These are phyloP conservation scores for Pholiota molesta DNA, from an alignment of 768 basidiomycete genomes.

Conservation along the genomic window DNA sequence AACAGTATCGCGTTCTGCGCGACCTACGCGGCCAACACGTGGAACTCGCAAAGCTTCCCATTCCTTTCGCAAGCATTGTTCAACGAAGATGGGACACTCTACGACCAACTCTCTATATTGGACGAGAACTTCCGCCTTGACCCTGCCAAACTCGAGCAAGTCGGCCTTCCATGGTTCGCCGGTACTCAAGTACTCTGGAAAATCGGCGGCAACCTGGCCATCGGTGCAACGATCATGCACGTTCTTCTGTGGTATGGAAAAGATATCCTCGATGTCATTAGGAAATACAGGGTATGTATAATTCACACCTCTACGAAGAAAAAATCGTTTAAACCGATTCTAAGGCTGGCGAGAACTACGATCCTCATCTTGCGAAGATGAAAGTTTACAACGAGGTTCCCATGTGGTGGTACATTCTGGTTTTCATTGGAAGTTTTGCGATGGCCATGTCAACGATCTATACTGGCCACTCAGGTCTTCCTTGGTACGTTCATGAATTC, in stretches of 20 bases:
- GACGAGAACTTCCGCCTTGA: slow-evolving; percentile 54
- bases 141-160: slow-evolving; percentile 44
- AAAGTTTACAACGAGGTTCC: slow-evolving; percentile 46
- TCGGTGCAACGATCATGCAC: slow-evolving; percentile 54
- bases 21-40: slow-evolving; percentile 50
- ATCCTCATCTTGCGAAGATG: slow-evolving; percentile 64
- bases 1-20: slow-evolving; percentile 46
- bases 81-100: slow-evolving; percentile 53
- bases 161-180: slow-evolving; percentile 51
- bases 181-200: slow-evolving; percentile 46
- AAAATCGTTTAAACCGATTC: background rate
- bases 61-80: slow-evolving; percentile 57
- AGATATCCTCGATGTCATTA: slow-evolving; percentile 45
- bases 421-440: slow-evolving; percentile 45
- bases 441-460: slow-evolving; percentile 60
- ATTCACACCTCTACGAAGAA: background rate
- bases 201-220: slow-evolving; percentile 39
- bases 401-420: slow-evolving; percentile 52
- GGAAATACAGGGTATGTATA: slow-evolving; percentile 39
- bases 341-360: slow-evolving; percentile 39
- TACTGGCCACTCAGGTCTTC: slow-evolving; percentile 53
- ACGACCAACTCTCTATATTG: slow-evolving; percentile 56
- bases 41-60: slow-evolving; percentile 63
- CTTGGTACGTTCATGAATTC: slow-evolving; percentile 43
- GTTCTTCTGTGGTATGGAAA: slow-evolving; percentile 56